Conservation (phyloP, 371 early-diverging fungal species). For the Lichtheimia ornata region DNA sequence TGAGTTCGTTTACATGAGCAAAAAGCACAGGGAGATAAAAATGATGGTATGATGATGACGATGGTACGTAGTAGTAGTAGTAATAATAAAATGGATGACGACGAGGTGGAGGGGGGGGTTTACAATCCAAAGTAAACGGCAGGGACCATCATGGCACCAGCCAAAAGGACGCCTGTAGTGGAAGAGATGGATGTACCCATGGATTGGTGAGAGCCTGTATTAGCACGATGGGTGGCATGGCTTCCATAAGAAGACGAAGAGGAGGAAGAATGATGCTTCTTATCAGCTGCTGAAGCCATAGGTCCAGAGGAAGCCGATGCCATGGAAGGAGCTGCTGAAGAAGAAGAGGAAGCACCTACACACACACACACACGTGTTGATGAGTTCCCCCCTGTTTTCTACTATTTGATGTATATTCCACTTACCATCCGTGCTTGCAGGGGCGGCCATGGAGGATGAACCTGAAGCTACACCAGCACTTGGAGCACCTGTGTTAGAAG, state of each 20-base stretch:
- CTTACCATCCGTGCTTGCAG: constrained; percentile 6
- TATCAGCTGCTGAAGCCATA: not conserved
- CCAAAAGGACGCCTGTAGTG: no score
- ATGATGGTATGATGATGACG: no score
- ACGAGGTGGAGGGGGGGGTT: no score
- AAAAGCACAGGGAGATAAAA: no score
- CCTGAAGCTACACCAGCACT: not conserved
- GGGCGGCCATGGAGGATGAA: not conserved
- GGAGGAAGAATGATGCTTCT: not conserved
- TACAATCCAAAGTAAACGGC: no score
- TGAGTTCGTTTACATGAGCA: no score
- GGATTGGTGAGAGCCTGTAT: not conserved
- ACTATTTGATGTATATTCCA: no score
- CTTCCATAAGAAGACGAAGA: not conserved
- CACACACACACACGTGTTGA: not conserved
- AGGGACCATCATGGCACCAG: no score
- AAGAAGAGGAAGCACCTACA: not conserved
- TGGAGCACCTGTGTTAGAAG: not conserved
- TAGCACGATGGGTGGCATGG: not conserved
- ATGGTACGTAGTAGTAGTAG: no score
- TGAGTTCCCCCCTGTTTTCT: not conserved
- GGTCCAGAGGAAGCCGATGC: not conserved
- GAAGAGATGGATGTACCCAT: not conserved
- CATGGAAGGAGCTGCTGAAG: not conserved
- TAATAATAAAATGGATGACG: no score